These are phyloP conservation scores for Coemansia sp. DNA, from an alignment of 192 early-diverging fungal genomes.

Conservation along the genomic window DNA sequence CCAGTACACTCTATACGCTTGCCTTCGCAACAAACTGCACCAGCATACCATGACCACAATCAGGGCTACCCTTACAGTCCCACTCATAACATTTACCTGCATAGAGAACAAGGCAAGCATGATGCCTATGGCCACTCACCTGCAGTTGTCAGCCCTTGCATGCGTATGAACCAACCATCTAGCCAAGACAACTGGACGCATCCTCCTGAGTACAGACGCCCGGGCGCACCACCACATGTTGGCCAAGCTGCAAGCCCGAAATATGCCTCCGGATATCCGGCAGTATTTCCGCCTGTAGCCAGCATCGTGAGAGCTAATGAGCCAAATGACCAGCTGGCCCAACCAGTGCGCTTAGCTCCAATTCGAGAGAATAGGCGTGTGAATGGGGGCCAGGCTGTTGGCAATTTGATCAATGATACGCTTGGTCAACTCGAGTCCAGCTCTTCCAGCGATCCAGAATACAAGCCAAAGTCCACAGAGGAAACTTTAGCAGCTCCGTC, in stretches of 20 bases:
- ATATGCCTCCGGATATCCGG: neutral
- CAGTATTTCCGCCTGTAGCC: neutral
- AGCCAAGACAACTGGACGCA: neutral
- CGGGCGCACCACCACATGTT: neutral
- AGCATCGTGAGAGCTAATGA: neutral
- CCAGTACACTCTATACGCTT: neutral
- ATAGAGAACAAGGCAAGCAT: neutral
- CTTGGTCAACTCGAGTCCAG: neutral
- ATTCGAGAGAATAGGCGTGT: neutral
- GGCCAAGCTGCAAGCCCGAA: neutral
- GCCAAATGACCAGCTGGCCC: no score
- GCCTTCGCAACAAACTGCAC: neutral
- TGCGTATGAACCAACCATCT: neutral
- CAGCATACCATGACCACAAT: neutral
- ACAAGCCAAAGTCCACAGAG: neutral
- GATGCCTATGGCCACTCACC: neutral
- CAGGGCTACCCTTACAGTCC: neutral
- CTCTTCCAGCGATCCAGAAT: neutral
- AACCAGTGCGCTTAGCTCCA: neutral
- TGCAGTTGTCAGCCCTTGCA: neutral
- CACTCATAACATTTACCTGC: neutral
- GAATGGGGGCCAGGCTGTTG: neutral
- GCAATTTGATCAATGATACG: neutral
- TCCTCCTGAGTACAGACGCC: neutral
- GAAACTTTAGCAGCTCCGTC: neutral